phyloP scores from a whole-genome alignment of 352 stramenopile genomes.

The Pythium monospermum region DNA sequence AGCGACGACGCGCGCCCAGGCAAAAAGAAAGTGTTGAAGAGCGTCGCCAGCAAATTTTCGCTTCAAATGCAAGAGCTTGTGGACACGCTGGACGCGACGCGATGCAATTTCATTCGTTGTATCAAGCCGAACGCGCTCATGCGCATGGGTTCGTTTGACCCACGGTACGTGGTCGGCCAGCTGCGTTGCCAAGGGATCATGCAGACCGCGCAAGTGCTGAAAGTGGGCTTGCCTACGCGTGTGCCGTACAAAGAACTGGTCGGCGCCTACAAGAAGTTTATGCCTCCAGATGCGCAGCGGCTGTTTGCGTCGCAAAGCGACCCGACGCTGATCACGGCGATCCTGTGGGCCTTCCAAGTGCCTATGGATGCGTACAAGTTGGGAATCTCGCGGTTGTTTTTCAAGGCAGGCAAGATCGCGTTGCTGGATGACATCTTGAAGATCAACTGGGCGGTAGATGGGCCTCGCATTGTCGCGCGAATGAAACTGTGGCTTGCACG shows the following conservation, averaged over 20 bases:
- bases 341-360: conserved; percentile 84
- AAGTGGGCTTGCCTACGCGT: conserved; percentile 77
- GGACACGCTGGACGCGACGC: conserved; percentile 69
- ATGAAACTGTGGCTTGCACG: conserved; percentile 71
- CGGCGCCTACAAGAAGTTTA: conserved; percentile 60
- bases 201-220: conserved; percentile 85
- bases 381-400: conserved; percentile 71
- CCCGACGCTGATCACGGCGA: conserved; percentile 64
- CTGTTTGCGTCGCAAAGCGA: conserved; percentile 75
- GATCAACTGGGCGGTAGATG: conserved; percentile 61
- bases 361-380: conserved; percentile 76
- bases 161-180: conserved; percentile 76
- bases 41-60: conserved; percentile 59
- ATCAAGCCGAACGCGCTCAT: conserved; percentile 87
- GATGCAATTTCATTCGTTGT: conserved; percentile 87
- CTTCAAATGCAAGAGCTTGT: conserved; percentile 82
- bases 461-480: conserved; percentile 47
- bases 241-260: conserved; percentile 73
- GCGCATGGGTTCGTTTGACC: conserved; percentile 65
- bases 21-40: conserved; percentile 80
- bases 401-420: conserved; percentile 72
- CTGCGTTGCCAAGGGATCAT: conserved; percentile 84
- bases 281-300: conserved; percentile 59
- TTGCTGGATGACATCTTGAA: conserved; percentile 74
- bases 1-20: conserved; percentile 40